Conservation (phyloP, 2,329 filamentous ascomycete species). For the Penicillium psychrosexuale region DNA sequence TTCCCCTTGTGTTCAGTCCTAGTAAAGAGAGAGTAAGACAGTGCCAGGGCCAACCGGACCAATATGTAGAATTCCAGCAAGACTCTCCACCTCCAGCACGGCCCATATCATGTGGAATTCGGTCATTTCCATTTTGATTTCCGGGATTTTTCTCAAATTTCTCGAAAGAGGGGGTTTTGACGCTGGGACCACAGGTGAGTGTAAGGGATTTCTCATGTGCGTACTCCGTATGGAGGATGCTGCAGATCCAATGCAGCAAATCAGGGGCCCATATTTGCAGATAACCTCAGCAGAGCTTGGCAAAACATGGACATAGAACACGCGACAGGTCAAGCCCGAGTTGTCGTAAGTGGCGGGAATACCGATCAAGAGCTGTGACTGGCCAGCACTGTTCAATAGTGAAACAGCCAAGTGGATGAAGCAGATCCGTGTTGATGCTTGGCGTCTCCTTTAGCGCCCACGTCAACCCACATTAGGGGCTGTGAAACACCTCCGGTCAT, state of each 20-base stretch:
- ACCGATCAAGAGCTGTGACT: slow-evolving; percentile 9
- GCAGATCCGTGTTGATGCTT: slow-evolving; percentile 11
- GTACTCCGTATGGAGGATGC: not conserved
- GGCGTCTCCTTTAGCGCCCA: slow-evolving; percentile 9
- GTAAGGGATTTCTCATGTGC: not conserved
- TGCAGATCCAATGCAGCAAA: not conserved
- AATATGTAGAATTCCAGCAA: slow-evolving; percentile 18
- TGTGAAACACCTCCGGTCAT: not conserved
- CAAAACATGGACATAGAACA: slow-evolving; percentile 8
- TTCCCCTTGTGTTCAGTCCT: slow-evolving; percentile 3
- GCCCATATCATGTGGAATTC: not conserved
- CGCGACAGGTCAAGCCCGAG: slow-evolving; percentile 10
- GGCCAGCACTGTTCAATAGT: slow-evolving; percentile 12
- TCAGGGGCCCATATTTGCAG: not conserved
- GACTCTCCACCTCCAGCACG: slow-evolving; percentile 9
- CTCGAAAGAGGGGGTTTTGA: slow-evolving; percentile 2
- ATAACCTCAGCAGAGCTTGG: not conserved
- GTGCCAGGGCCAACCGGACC: not conserved
- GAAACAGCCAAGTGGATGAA: slow-evolving; percentile 15
- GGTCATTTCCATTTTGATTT: not conserved
- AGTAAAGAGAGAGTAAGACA: slow-evolving; percentile 7
- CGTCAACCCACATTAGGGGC: not conserved
- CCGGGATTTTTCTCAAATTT: not conserved
- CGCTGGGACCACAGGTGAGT: slow-evolving; percentile 4
- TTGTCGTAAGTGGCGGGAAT: slow-evolving; percentile 5